phyloP scores from a whole-genome alignment of 495 filamentous ascomycete species.

The Talaromyces liani region DNA sequence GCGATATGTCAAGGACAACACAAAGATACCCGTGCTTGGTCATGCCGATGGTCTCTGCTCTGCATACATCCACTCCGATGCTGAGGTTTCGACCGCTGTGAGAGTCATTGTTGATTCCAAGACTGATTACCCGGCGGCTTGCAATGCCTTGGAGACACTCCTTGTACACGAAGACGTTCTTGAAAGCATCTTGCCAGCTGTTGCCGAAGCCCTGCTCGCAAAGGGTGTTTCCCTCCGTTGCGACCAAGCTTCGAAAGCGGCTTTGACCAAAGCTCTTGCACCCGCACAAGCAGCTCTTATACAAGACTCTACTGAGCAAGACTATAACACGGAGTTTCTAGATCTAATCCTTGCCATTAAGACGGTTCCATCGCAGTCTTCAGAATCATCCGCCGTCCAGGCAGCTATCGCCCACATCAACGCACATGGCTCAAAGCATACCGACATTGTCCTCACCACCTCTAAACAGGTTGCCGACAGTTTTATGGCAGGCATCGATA shows the following conservation, averaged over 20 bases:
- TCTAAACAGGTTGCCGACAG: constrained; percentile 55
- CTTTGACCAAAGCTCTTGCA: constrained; percentile 38
- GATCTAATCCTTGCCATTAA: constrained; percentile 80
- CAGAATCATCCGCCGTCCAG: constrained; percentile 37
- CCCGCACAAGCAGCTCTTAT: constrained; percentile 36
- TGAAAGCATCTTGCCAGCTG: constrained; percentile 54
- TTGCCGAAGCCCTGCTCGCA: constrained; percentile 62
- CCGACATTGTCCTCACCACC: constrained; percentile 79
- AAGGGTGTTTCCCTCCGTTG: constrained; percentile 83
- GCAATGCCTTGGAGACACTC: constrained; percentile 86
- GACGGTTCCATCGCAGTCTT: constrained; percentile 45
- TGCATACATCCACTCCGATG: constrained; percentile 79
- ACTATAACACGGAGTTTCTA: constrained; percentile 88
- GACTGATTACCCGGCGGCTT: constrained; percentile 90
- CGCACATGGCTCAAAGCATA: constrained; percentile 85
- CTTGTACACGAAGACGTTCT: constrained; percentile 74
- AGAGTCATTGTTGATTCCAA: constrained; percentile 88
- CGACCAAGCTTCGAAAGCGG: constrained; percentile 57
- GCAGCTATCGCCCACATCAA: constrained; percentile 86
- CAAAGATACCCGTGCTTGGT: constrained; percentile 91
- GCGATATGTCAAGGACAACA: constrained; percentile 77
- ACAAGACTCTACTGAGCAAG: constrained; percentile 54
- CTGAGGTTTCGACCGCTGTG: constrained; percentile 60
- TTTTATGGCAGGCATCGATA: constrained; percentile 82
- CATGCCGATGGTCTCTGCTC: constrained; percentile 94